These are phyloP conservation scores for Citrus reticulata DNA, from an alignment of 345 rosid genomes.

Conservation along the genomic window DNA sequence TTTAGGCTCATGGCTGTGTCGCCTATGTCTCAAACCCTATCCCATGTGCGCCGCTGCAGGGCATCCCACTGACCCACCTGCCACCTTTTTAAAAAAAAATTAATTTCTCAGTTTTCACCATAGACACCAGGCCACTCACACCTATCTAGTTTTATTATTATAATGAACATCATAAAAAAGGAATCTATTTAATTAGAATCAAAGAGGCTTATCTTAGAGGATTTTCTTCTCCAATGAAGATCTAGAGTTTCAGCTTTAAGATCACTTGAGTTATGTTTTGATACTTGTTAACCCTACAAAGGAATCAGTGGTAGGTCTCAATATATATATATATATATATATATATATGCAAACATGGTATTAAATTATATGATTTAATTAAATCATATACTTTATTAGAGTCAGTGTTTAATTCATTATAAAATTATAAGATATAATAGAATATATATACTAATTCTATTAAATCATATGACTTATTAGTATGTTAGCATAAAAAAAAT, in stretches of 20 bases:
- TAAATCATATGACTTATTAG: too few relatives aligned
- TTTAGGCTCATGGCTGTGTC: conserved; percentile 37
- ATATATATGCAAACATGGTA: too few relatives aligned
- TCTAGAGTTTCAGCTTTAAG: conserved; percentile 4
- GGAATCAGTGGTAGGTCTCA: conserved; percentile 8
- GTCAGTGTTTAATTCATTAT: too few relatives aligned
- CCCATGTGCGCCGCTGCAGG: conserved; percentile 54
- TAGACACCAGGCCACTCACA: background rate
- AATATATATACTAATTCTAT: too few relatives aligned
- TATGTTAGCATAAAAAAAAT: too few relatives aligned
- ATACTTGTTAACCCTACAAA: conserved; percentile 20
- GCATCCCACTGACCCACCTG: conserved; percentile 29
- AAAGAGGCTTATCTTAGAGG: background rate
- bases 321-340: too few relatives aligned
- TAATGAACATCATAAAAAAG: background rate
- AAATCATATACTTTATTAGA: rapidly evolving
- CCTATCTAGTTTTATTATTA: background rate
- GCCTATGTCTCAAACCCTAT: conserved; percentile 33
- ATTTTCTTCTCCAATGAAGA: background rate
- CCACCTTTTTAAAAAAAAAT: too few relatives aligned
- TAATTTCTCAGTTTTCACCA: background rate
- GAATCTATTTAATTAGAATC: background rate
- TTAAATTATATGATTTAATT: background rate
- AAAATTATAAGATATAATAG: too few relatives aligned
- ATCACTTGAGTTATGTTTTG: conserved; percentile 24